Conservation (phyloP, 2,329 filamentous ascomycete species). For the Rutstroemia sp. region DNA sequence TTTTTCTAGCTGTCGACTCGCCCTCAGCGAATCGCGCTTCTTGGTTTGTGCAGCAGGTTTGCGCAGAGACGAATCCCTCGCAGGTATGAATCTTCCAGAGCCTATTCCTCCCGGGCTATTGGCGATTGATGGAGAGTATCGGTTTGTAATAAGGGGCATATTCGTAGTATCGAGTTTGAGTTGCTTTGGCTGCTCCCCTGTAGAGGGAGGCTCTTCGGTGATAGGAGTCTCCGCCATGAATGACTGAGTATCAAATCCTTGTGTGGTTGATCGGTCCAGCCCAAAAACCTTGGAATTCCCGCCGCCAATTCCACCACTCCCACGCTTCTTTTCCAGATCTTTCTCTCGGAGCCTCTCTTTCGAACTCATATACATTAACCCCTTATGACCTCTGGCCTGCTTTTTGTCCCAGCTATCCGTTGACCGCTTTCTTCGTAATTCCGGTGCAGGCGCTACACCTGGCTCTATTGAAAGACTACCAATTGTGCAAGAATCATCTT, state of each 20-base stretch:
- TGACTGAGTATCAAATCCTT: conserved; percentile 24
- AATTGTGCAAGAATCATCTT: conserved; percentile 52
- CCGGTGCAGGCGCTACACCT: conserved; percentile 37
- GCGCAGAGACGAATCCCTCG: conserved; percentile 60
- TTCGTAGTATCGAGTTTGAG: conserved; percentile 2
- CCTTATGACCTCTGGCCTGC: conserved; percentile 44
- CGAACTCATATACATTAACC: conserved; percentile 68
- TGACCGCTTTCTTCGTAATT: conserved; percentile 46
- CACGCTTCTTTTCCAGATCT: conserved; percentile 53
- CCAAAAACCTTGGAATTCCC: conserved; percentile 34
- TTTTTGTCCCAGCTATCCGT: conserved; percentile 58
- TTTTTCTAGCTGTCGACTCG: conserved; percentile 38
- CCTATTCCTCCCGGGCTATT: conserved; percentile 25
- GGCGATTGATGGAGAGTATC: conserved; percentile 2
- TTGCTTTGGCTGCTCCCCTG: not conserved
- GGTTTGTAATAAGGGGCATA: not conserved
- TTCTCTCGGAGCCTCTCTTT: conserved; percentile 58
- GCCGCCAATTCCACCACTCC: conserved; percentile 35
- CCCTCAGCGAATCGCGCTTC: conserved; percentile 44
- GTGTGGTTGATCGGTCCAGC: conserved; percentile 20
- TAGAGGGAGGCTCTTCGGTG: conserved; percentile 41
- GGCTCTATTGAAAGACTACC: conserved; percentile 59
- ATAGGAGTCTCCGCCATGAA: conserved; percentile 31
- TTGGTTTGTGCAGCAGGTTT: conserved; percentile 45
- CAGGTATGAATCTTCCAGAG: conserved; percentile 47